Base-by-base conservation (phyloP, 2,329 filamentous ascomycete species). In the Parasarocladium wereldwijsianum region DNA sequence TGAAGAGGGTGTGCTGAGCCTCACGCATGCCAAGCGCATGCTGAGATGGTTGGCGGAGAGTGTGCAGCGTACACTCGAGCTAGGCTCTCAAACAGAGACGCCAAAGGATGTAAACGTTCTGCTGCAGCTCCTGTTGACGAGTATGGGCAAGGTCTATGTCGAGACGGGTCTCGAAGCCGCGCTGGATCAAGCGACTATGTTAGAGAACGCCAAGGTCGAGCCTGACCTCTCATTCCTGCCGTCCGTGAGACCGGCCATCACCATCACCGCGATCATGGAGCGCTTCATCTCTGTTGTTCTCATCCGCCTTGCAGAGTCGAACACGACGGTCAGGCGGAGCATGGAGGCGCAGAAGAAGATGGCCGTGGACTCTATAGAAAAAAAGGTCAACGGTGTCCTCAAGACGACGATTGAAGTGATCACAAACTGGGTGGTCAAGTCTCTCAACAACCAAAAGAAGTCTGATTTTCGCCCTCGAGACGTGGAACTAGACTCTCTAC, bases 11-110 rank as follows among this genome's bases (percentile, higher is more conserved):
- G 65, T 74, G 33, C 60, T 96, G 16, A 87, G 76, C 40, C 63
- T 92, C 4, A 64, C 73, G n/a, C 85, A 81, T 49, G 83, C 86
- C n/a, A 96, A 96, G 57, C 72, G 90, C 34, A 98, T 98, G 86
- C 68, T 98, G 36, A 92, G 83, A 49, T 98, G 90, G 90, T 62
- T 98, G 23, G 90, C 90, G 3, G 90, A 98, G 59, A 85, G 83
- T 37, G 87, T 98, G 15, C 81, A 90, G 22, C 69, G 90, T 38
- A 84, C 85, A 0, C 64, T 98, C 8, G 90, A 98, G 51, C 64
- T 98, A n/a, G 85, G 82, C 15, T 78, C 82, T 15, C 76, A 76
- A 30, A 78, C 69, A 34, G 90, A 98, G 42, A 94, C 85, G 4
- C 84, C 90, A 11, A 96, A 93, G 51, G 90, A 98, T 51, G 83